These are phyloP conservation scores for Aureobasidium sp. DNA, from an alignment of 2,329 filamentous ascomycete species.

Conservation along the genomic window DNA sequence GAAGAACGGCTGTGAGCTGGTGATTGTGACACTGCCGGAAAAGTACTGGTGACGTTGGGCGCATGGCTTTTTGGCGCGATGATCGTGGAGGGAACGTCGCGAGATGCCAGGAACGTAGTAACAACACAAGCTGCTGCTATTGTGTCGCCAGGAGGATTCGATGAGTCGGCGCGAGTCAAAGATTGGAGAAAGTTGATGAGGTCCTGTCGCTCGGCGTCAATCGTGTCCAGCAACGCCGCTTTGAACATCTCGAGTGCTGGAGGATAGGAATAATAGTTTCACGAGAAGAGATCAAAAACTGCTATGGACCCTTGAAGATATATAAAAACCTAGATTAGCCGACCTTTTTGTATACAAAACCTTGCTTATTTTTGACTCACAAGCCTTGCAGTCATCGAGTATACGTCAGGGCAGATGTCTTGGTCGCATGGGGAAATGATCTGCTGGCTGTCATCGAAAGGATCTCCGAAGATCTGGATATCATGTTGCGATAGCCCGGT, in stretches of 20 bases:
- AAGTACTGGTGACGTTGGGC: constrained; percentile 33
- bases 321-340: not conserved
- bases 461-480: not conserved
- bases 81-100: constrained; percentile 23
- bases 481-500: not conserved
- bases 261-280: not conserved
- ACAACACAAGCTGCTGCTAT: constrained; percentile 30
- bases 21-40: constrained; percentile 18
- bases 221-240: constrained; percentile 22
- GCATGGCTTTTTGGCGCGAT: constrained; percentile 27
- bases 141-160: constrained; percentile 36
- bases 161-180: constrained; percentile 31
- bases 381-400: not conserved
- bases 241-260: constrained; percentile 17
- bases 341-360: not conserved
- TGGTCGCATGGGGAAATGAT: not conserved
- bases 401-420: constrained; percentile 3
- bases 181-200: constrained; percentile 29
- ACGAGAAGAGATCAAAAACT: not conserved
- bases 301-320: not conserved
- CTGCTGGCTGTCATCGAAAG: not conserved
- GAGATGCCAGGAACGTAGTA: constrained; percentile 23
- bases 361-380: constrained; percentile 13
- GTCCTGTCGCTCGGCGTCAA: constrained; percentile 24
- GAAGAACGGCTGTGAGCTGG: constrained; percentile 4